Base-by-base conservation (phyloP, 2,329 filamentous ascomycete genomes). In the Aspergillus aculeatinus region DNA sequence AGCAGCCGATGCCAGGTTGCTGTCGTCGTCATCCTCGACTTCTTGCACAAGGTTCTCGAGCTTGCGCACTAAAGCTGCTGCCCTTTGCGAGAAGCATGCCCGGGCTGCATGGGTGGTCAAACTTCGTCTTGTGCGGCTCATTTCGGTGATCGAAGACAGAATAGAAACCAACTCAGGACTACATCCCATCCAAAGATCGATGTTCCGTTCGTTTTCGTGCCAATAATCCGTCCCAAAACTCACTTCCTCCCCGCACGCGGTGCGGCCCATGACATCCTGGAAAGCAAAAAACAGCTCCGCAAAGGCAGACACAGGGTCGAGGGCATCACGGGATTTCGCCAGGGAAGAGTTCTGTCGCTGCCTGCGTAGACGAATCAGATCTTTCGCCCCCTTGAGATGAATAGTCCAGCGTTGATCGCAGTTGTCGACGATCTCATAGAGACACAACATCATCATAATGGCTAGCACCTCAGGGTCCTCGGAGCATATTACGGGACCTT, bases 251-350 rank as follows among this genome's bases (percentile, higher is more conserved):
- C 79, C 80, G 55, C 80, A 83, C 0, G 81, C 81, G 0, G 81
- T 83, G 35, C 80, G 75, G 29, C 81, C 80, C 62, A 82, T 82
- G 16, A 81, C 79, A 60, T 83, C 81, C 60, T 82, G 81, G 14
- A 81, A 82, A 3, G 81, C 81, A 57, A 83, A 82, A 62, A 82
- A 82, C 1, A 76, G 73, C 61, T 82, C 80, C 0, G 79, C 68
- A 54, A 76, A 76, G 5, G 76, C 71, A 2, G 68, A 75, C 0
- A 76, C 68, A n/a, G 65, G 68, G 51, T 68, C 69, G 16, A 52
- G 60, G 9, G 58, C 25, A 25, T 55, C 47, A 6, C 64, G 65
- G 19, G 65, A 29, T 5, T 59, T 49, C 0, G 63, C 39, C 7
- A 62, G 54, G 10, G 56, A 29, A 29, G 27, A 25, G 12, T 57